phyloP scores from a whole-genome alignment of 371 early-diverging fungal genomes.

The Chytridiales sp. region DNA sequence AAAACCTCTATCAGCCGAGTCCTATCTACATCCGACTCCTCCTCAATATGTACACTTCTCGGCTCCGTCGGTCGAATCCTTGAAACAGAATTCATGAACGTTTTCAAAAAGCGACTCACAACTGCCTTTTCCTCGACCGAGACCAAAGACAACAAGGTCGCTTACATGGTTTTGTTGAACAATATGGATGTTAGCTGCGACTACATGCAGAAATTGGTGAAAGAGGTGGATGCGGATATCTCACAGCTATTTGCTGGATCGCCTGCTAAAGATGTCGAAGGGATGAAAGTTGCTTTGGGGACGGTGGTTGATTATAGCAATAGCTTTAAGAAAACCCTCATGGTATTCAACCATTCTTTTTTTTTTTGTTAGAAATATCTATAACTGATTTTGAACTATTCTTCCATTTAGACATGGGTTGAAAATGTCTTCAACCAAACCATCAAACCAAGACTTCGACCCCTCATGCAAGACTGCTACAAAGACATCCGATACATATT shows the following conservation, averaged over 20 bases:
- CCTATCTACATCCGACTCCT: constrained; percentile 69
- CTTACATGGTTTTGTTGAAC: constrained; percentile 76
- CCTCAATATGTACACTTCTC: constrained; percentile 63
- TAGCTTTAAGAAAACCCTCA: constrained; percentile 63
- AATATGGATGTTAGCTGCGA: constrained; percentile 79
- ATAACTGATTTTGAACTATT: constrained; percentile 6
- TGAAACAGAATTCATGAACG: constrained; percentile 64
- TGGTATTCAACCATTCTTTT: constrained; percentile 41
- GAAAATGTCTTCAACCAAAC: constrained; percentile 77
- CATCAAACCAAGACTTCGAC: constrained; percentile 75
- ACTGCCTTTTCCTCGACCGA: constrained; percentile 55
- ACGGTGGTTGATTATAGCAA: constrained; percentile 57
- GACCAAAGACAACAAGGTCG: constrained; percentile 54
- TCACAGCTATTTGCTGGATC: constrained; percentile 42
- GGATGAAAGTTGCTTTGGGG: constrained; percentile 53
- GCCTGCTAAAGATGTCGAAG: constrained; percentile 53
- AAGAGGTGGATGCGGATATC: constrained; percentile 62
- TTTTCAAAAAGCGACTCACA: constrained; percentile 61
- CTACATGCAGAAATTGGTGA: constrained; percentile 65
- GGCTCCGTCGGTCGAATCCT: constrained; percentile 59
- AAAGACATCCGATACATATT: constrained; percentile 84
- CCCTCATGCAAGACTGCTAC: constrained; percentile 76
- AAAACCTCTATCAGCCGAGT: constrained; percentile 73
- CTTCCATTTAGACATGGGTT: constrained; percentile 58
- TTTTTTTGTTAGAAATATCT: neutral